A percentile compares a stretch with the other conserved stretches of the same genome.
Conservation (phyloP, 257 asterid genomes). For the Fraxinus americana region DNA sequence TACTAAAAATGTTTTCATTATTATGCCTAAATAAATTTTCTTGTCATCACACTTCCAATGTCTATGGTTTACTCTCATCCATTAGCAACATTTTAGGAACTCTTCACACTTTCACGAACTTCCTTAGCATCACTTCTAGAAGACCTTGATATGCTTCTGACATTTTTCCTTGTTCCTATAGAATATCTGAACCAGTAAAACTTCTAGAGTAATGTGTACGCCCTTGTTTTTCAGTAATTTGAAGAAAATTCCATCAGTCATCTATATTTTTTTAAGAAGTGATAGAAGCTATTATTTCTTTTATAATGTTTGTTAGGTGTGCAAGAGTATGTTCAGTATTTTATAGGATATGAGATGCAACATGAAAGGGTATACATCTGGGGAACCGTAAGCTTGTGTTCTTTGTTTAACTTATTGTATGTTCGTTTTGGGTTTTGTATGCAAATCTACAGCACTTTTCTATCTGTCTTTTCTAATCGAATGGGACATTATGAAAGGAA, state of each 20-base stretch:
- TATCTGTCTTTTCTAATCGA: slow-evolving; percentile 1
- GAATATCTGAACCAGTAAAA: background rate
- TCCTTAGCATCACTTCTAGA: background rate
- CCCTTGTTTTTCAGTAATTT: background rate
- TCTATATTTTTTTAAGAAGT: background rate
- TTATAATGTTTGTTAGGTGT: slow-evolving; percentile 4
- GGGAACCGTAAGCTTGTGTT: slow-evolving; percentile 1
- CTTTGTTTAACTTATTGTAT: background rate
- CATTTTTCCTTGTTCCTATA: background rate
- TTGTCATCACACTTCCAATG: background rate
- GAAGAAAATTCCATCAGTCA: background rate
- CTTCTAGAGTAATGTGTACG: background rate
- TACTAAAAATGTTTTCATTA: background rate
- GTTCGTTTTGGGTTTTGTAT: slow-evolving; percentile 7
- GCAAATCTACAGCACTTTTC: background rate
- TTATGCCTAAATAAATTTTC: background rate
- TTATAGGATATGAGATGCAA: background rate
- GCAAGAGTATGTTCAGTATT: background rate
- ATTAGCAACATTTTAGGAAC: background rate
- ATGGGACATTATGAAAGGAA: slow-evolving; percentile 3
- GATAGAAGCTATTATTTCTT: slow-evolving; percentile 1
- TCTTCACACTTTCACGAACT: background rate
- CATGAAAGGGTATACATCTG: background rate
- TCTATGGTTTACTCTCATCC: background rate
- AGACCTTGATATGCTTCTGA: background rate